Base-by-base conservation (phyloP, 495 filamentous ascomycete genomes). In the Cercophora samala region DNA sequence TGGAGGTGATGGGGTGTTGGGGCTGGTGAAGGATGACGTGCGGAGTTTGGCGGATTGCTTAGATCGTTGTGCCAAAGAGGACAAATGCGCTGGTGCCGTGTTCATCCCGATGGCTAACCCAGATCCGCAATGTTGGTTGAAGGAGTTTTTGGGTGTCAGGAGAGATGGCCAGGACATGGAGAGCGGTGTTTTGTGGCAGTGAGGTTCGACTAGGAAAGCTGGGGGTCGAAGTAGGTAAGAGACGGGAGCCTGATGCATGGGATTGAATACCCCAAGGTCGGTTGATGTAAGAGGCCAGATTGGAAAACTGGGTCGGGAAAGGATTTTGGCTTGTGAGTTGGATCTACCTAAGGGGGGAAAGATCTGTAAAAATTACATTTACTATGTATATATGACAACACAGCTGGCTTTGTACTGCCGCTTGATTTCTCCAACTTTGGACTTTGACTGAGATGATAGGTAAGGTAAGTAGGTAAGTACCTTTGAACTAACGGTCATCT, bases 41-140 rank as follows among this genome's bases (percentile, higher is more conserved):
- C 51, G 37, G 19, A 67, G 23, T 22, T 58, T 74, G 21, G 24
- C 60, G 25, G 64, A 42, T 1, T 74, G 72, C 26, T 26, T 74
- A 6, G 66, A 72, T 23, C 22, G 22, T 58, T 74, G 70, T 46
- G 72, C 72, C 6, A 21, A 42, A 5, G 13, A 62, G n/a, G 8
- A 42, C 2, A 21, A 18, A 5, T 74, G 72, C 29, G 68, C 70
- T 1, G 72, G 58, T 15, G 72, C 67, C 15, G 64, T 70, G 24
- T 74, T 63, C 21, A 64, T 29, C 21, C 25, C 51, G 18, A 25
- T 5, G 46, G 62, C 54, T 3, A 18, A 63, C 32, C 3, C 46
- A 3, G 23, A 21, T 4, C 62, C 60, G 19, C 19, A 66, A 56
- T 74, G 72, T 55, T 72, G 70, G 70, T 58, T 74, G 55, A 74